Conservation (phyloP, 1,284 basidiomycete species). For the Papiliotrema fonsecae region DNA sequence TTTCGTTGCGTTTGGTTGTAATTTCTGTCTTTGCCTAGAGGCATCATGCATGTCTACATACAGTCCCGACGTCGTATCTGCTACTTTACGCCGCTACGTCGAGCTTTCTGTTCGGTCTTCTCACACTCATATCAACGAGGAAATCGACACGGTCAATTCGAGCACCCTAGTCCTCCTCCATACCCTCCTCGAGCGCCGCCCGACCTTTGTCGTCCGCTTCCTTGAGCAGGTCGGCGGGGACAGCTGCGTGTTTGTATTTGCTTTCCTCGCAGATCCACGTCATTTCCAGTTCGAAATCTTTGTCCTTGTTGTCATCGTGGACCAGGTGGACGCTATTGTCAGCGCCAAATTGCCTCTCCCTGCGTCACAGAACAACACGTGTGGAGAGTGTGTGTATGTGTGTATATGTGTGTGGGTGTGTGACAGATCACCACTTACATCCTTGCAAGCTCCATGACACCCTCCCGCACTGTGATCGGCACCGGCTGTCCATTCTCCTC, state of each 20-base stretch:
- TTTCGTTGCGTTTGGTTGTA: no score
- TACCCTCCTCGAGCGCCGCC: conserved; percentile 74
- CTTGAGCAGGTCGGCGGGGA: conserved; percentile 76
- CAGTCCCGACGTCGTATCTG: not conserved
- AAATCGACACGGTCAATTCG: not conserved
- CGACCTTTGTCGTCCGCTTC: conserved; percentile 88
- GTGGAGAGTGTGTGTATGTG: no score
- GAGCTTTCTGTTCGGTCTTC: not conserved
- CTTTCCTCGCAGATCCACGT: conserved; percentile 92
- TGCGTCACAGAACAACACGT: no score
- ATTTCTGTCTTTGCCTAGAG: not conserved
- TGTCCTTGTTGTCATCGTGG: conserved; percentile 79
- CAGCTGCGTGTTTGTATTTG: conserved; percentile 69
- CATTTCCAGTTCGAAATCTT: conserved; percentile 98
- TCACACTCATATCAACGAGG: not conserved
- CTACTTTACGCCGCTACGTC: not conserved
- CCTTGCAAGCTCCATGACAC: conserved; percentile 87
- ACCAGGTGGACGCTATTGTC: conserved; percentile 82
- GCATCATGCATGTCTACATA: conserved; percentile 5
- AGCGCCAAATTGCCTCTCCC: no score
- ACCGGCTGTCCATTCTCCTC: conserved; percentile 22
- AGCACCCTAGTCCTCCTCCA: conserved; percentile 59
- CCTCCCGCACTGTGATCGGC: conserved; percentile 61
- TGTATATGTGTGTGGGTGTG: no score
- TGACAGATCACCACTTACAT: no score